These are phyloP conservation scores for Cryphonectria carpinicola DNA, from an alignment of 2,329 filamentous ascomycete genomes.

Conservation along the genomic window DNA sequence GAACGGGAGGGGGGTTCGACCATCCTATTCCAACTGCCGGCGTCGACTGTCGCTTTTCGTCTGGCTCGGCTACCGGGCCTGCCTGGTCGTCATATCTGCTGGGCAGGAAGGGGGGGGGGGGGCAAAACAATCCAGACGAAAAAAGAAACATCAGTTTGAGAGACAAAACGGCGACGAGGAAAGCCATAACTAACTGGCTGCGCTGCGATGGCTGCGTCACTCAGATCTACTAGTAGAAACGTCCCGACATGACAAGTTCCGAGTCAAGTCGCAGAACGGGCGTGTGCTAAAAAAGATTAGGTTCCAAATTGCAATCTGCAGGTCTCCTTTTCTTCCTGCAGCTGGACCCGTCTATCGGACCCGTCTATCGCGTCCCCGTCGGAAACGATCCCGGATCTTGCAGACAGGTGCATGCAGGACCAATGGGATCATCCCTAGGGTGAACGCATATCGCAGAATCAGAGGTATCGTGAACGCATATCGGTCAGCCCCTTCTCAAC, in stretches of 20 bases:
- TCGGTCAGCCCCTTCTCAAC: background rate
- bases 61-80: conserved; percentile 7
- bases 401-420: conserved; percentile 17
- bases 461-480: background rate
- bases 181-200: background rate
- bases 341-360: conserved; percentile 23
- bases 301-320: conserved; percentile 29
- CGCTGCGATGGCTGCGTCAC: background rate
- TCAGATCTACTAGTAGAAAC: background rate
- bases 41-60: background rate
- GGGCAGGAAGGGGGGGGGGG: background rate
- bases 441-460: background rate
- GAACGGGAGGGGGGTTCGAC: background rate
- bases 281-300: background rate
- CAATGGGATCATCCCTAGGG: conserved; percentile 12
- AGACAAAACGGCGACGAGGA: background rate
- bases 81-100: background rate
- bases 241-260: background rate
- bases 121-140: background rate
- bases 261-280: conserved; percentile 1
- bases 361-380: background rate
- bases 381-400: conserved; percentile 21
- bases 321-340: conserved; percentile 22
- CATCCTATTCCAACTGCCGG: conserved; percentile 23
- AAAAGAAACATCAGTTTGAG: background rate